Conservation (phyloP, 768 basidiomycete species). For the Crucibulum laeve region DNA sequence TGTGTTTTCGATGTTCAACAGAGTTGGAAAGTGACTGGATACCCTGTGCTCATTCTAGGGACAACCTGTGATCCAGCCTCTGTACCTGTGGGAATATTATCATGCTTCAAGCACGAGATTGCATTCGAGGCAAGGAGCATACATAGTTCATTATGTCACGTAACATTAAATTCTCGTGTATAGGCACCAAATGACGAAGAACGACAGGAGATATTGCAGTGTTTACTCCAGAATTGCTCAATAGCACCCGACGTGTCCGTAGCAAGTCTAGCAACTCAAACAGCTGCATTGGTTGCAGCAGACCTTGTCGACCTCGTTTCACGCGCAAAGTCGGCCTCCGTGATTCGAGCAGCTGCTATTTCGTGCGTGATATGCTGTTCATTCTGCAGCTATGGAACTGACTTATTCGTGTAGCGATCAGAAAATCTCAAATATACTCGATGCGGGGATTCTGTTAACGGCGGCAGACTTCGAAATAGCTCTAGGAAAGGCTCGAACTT, state of each 20-base stretch:
- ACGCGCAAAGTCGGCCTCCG: constrained; percentile 51
- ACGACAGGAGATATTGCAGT: constrained; percentile 55
- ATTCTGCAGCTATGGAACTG: neutral
- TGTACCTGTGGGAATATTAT: constrained; percentile 57
- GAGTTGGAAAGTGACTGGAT: constrained; percentile 56
- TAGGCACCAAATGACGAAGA: constrained; percentile 83
- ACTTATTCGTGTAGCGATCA: constrained; percentile 8
- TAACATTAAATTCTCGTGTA: neutral
- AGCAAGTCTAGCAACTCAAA: constrained; percentile 71
- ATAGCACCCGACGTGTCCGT: constrained; percentile 79
- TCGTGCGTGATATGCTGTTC: constrained; percentile 25
- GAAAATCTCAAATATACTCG: constrained; percentile 20
- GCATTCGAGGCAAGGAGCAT: constrained; percentile 53
- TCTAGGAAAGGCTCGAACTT: constrained; percentile 63
- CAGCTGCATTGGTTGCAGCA: constrained; percentile 82
- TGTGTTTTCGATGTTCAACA: constrained; percentile 53
- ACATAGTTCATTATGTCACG: neutral
- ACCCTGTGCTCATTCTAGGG: constrained; percentile 73
- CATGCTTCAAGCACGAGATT: constrained; percentile 85
- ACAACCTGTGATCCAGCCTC: constrained; percentile 66
- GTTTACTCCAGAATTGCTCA: constrained; percentile 30
- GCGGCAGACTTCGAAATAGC: constrained; percentile 70
- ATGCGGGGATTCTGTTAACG: constrained; percentile 39
- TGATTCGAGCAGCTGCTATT: constrained; percentile 37
- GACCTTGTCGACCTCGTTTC: constrained; percentile 72